phyloP scores from a whole-genome alignment of 345 rosid genomes.

The Noccaea caerulescens region DNA sequence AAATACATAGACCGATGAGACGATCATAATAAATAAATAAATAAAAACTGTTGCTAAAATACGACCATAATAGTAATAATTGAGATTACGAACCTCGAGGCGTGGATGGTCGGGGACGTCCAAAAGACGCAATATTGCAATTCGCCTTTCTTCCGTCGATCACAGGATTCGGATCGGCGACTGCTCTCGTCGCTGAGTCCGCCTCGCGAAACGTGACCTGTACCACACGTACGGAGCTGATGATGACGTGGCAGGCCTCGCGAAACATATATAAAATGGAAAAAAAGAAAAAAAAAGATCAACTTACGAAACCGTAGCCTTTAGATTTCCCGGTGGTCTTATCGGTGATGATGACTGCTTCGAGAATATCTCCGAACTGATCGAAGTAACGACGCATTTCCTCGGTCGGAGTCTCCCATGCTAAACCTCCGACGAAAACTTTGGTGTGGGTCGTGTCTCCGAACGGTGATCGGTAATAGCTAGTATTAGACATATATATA shows the following conservation, averaged over 20 bases:
- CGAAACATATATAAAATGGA: slow-evolving; percentile 11
- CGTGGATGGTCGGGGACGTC: slow-evolving; percentile 84
- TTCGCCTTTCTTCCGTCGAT: slow-evolving; percentile 93
- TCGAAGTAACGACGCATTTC: slow-evolving; percentile 83
- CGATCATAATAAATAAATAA: not conserved
- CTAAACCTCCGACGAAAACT: slow-evolving; percentile 90
- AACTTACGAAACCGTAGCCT: slow-evolving; percentile 94
- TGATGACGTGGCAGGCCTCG: slow-evolving; percentile 6
- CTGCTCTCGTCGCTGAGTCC: slow-evolving; percentile 84
- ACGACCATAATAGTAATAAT: slow-evolving; percentile 5
- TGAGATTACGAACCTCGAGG: slow-evolving; percentile 61
- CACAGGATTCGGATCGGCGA: slow-evolving; percentile 76
- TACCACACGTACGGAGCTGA: not conserved
- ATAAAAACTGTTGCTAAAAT: too few relatives aligned
- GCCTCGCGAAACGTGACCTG: slow-evolving; percentile 93
- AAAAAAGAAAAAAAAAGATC: not conserved
- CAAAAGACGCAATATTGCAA: slow-evolving; percentile 88
- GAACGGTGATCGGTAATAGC: slow-evolving; percentile 80
- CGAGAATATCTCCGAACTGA: slow-evolving; percentile 93
- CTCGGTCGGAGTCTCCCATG: slow-evolving; percentile 95
- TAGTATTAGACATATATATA: slow-evolving; percentile 15
- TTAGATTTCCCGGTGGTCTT: slow-evolving; percentile 87
- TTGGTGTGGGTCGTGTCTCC: slow-evolving; percentile 92
- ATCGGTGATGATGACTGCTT: slow-evolving; percentile 88
- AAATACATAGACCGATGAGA: not conserved